Evolutionary conservation across 2,329 filamentous ascomycete genomes (phyloP).

Genomic region (Diaporthe nobilis): DNA sequence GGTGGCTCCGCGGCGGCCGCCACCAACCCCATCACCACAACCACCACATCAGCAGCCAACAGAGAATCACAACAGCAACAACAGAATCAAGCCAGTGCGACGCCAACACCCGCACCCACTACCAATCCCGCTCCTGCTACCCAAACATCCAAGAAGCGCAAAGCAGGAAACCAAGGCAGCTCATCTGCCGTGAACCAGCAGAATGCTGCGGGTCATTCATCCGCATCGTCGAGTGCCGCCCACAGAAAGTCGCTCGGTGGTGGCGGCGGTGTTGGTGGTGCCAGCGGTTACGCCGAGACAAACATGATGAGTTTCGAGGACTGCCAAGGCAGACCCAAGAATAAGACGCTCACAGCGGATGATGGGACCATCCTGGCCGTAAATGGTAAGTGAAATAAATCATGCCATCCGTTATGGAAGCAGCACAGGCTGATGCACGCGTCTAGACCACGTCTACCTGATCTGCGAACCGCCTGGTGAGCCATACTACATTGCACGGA

Average conservation of each 20-base stretch:
- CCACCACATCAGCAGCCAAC: conserved; percentile 43
- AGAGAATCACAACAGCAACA: conserved; percentile 45
- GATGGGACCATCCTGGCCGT: conserved; percentile 87
- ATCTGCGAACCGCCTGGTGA: conserved; percentile 98
- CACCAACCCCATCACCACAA: conserved; percentile 47
- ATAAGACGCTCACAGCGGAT: conserved; percentile 87
- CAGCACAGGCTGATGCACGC: conserved; percentile 26
- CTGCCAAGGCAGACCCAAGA: conserved; percentile 76
- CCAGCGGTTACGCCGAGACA: conserved; percentile 70
- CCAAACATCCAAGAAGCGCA: conserved; percentile 83
- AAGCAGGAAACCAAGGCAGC: conserved; percentile 70
- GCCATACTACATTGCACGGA: conserved; percentile 96
- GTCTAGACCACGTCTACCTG: conserved; percentile 85
- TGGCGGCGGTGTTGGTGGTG: conserved; percentile 42
- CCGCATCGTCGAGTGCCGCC: conserved; percentile 47
- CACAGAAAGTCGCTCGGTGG: conserved; percentile 46
- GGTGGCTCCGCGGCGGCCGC: conserved; percentile 52
- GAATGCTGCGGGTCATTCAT: conserved; percentile 30
- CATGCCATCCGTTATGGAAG: conserved; percentile 17
- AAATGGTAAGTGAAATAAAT: conserved; percentile 77
- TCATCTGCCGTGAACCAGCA: conserved; percentile 46
- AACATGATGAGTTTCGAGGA: conserved; percentile 93
- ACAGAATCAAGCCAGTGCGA: conserved; percentile 44
- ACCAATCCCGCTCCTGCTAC: conserved; percentile 60
- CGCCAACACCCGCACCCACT: conserved; percentile 45